Base-by-base conservation (phyloP, 164 flowering plant species). In the Vitis riparia region DNA sequence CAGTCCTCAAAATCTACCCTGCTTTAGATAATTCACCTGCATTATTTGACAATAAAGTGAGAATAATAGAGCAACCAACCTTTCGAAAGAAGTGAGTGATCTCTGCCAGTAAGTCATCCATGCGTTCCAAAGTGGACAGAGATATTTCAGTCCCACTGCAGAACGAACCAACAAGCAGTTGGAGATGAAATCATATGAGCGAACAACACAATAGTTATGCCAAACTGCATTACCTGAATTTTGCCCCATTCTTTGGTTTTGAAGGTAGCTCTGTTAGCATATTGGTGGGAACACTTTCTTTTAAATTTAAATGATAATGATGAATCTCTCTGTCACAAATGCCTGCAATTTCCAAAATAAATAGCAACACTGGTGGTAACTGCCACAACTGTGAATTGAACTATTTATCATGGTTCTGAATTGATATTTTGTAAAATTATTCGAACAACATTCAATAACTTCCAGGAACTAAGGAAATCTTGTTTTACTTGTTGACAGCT, bases 81-180 rank as follows among this genome's bases (percentile, higher is more conserved):
- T 88, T 87, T 58, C 74, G 85, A 67, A 83, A 75, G 68, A 79
- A 83, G 68, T 30, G 16, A 12, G 75, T 74, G 58, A 87, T 71
- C 79, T 79, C 80, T 16, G 67, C 72, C 68, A 73, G 65, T 53
- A 88, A 61, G 64, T 68, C 75, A 52, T 79, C 83, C 72, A 77
- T 48, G 53, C 75, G 63, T 59, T 76, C 87, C 52, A 23, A 68
- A 48, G 79, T 69, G 65, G 81, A 70, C 23, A 91, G 67, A 57
- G 80, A 79, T 67, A 84, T 85, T 80, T 91, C 91, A 63, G 90
- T 87, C 53, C 96, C 96, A 80, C 96, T 89, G 80, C 32, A 72
- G 64, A 67, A 72, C 53, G 13, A 68, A 53, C 47, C 8, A n/a
- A 3, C 13, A 65, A 58, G 17, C 52, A 30, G 23, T 73, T 59